Evolutionary conservation across 345 rosid species (phyloP).

Genomic region (Lenwebbia sp.): DNA sequence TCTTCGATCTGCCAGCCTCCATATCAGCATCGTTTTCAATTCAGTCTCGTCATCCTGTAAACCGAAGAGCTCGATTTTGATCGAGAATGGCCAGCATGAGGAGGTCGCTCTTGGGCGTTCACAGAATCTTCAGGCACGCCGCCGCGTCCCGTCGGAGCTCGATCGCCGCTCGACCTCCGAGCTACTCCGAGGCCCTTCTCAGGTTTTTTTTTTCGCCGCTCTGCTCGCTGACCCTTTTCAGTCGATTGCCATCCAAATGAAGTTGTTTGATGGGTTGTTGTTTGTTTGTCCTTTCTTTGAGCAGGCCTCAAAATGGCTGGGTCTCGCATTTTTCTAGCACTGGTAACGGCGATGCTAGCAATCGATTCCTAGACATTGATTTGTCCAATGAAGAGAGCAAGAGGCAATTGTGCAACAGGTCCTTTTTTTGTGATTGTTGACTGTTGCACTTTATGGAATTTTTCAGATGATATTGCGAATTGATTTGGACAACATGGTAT

Average conservation of each 20-base stretch:
- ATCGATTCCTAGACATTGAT: conserved; percentile 32
- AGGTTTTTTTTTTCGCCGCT: conserved; percentile 5
- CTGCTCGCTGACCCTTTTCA: background rate
- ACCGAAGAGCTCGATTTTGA: background rate
- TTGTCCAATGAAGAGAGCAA: conserved; percentile 67
- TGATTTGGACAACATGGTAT: background rate
- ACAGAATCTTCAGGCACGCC: conserved; percentile 30
- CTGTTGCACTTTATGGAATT: background rate
- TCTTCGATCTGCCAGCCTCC: background rate
- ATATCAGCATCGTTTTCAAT: background rate
- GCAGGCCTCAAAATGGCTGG: conserved; percentile 34
- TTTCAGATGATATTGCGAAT: background rate
- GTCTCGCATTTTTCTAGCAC: conserved; percentile 25
- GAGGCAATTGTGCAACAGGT: conserved; percentile 74
- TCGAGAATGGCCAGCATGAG: conserved; percentile 38
- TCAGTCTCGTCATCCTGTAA: background rate
- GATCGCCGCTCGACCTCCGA: conserved; percentile 1
- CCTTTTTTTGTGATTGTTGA: background rate
- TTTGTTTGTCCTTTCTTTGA: background rate
- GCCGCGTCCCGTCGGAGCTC: conserved; percentile 8
- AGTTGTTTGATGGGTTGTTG: background rate
- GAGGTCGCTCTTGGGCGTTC: conserved; percentile 28
- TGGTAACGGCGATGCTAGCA: background rate
- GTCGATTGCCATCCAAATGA: background rate
- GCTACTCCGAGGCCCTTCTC: background rate